Conservation (phyloP, 371 early-diverging fungal genomes). For the Lichtheimia ramosa region DNA sequence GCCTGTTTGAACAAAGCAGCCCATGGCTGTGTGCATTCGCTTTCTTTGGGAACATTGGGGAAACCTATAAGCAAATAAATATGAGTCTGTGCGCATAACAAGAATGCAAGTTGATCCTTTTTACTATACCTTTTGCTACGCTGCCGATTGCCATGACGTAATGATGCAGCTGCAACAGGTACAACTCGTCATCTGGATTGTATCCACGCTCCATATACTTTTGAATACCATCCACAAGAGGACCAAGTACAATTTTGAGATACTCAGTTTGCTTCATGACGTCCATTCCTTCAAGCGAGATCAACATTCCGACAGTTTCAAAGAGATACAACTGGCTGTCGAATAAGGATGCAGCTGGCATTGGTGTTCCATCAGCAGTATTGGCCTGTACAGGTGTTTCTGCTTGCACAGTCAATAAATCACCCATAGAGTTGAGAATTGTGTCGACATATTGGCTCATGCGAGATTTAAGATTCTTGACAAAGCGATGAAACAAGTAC, state of each 20-base stretch:
- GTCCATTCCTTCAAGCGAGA: slow-evolving; percentile 74
- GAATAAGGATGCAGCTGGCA: slow-evolving; percentile 59
- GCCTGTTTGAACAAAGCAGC: slow-evolving; percentile 76
- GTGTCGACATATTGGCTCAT: slow-evolving; percentile 67
- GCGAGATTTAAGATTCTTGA: slow-evolving; percentile 69
- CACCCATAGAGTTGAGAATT: slow-evolving; percentile 68
- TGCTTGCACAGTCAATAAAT: slow-evolving; percentile 73
- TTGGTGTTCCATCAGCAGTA: slow-evolving; percentile 50
- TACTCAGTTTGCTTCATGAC: slow-evolving; percentile 74
- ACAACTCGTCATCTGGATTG: slow-evolving; percentile 65
- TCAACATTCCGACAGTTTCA: slow-evolving; percentile 89
- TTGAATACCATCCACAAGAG: slow-evolving; percentile 78
- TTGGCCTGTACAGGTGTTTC: slow-evolving; percentile 53
- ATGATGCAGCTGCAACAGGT: slow-evolving; percentile 78
- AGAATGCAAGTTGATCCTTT: not conserved
- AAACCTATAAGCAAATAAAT: slow-evolving; percentile 54
- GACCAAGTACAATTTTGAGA: slow-evolving; percentile 73
- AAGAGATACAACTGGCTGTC: slow-evolving; percentile 89
- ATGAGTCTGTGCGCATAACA: not conserved
- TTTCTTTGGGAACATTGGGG: slow-evolving; percentile 64
- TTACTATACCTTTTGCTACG: slow-evolving; percentile 70
- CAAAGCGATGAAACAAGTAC: slow-evolving; percentile 89
- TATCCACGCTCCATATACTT: slow-evolving; percentile 52
- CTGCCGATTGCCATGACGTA: slow-evolving; percentile 87
- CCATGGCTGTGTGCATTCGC: slow-evolving; percentile 56